phyloP scores from a whole-genome alignment of 768 basidiomycete genomes.

The Podaxis pistillaris region DNA sequence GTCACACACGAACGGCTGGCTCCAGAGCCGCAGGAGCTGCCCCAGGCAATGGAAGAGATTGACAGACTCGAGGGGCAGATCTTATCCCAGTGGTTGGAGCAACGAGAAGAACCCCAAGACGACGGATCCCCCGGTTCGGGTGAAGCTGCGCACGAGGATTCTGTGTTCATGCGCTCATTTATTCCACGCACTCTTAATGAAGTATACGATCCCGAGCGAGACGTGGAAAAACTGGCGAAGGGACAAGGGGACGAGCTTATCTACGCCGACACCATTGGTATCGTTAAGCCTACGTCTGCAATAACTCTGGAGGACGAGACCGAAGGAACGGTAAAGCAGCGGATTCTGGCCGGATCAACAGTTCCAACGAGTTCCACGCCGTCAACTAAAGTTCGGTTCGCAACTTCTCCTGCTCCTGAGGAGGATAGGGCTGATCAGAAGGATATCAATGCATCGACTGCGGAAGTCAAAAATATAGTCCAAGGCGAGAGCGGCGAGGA shows the following conservation, averaged over 20 bases:
- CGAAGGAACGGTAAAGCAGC: conserved; percentile 13
- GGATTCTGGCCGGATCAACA: conserved; percentile 6
- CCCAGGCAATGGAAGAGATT: conserved; percentile 21
- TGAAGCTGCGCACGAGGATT: conserved; percentile 68
- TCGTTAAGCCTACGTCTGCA: conserved; percentile 45
- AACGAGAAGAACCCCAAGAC: conserved; percentile 17
- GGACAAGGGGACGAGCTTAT: conserved; percentile 78
- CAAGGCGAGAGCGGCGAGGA: conserved; percentile 16
- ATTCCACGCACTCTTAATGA: conserved; percentile 93
- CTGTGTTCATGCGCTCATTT: conserved; percentile 85
- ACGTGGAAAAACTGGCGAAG: conserved; percentile 69
- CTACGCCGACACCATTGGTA: conserved; percentile 83
- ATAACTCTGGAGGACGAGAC: conserved; percentile 7
- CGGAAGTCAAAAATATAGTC: conserved; percentile 5
- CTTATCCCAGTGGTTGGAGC: conserved; percentile 49
- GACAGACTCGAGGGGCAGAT: conserved; percentile 31
- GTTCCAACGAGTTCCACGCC: not conserved
- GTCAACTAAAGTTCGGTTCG: conserved; percentile 1
- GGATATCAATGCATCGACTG: conserved; percentile 3
- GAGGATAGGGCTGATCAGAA: conserved; percentile 16
- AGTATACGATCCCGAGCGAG: conserved; percentile 92
- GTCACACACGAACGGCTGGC: conserved; percentile 58
- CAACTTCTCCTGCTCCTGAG: not conserved
- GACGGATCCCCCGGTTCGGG: conserved; percentile 22
- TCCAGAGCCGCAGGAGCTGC: not conserved